Evolutionary conservation across 305 asterid species (phyloP).

Genomic region (Ilex paraguariensis): DNA sequence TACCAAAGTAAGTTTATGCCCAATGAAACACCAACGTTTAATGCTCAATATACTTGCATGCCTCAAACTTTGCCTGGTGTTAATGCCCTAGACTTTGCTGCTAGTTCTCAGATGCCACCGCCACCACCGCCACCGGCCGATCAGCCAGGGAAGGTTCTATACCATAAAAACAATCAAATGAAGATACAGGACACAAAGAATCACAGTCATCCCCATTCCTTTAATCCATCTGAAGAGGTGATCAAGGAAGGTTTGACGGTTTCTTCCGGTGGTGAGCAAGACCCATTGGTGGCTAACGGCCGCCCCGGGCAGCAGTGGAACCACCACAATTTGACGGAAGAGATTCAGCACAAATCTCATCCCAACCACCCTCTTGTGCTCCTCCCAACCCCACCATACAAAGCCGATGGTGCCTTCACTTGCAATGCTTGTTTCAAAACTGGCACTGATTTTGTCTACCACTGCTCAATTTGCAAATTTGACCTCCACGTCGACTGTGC

Average conservation of each 20-base stretch:
- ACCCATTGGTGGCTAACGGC: conserved; percentile 34
- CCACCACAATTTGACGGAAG: conserved; percentile 46
- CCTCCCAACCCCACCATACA: conserved; percentile 40
- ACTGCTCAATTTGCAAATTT: conserved; percentile 40
- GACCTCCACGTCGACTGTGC: conserved; percentile 56
- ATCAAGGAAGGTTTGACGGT: conserved; percentile 22
- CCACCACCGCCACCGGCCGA: background rate
- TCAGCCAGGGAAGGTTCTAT: conserved; percentile 13
- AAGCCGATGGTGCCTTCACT: conserved; percentile 32
- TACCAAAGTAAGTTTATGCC: background rate
- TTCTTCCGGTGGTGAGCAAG: conserved; percentile 59
- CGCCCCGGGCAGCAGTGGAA: conserved; percentile 49
- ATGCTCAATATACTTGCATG: too few species aligned
- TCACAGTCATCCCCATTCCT: conserved; percentile 57
- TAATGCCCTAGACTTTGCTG: too few species aligned
- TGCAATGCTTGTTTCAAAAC: conserved; percentile 58
- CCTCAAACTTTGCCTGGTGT: too few species aligned
- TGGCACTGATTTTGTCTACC: conserved; percentile 48
- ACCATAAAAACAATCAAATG: conserved; percentile 8
- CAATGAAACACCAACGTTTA: too few species aligned
- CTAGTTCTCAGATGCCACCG: too few species aligned
- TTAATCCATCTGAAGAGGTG: conserved; percentile 24
- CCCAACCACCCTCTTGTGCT: conserved; percentile 54
- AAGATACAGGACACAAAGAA: conserved; percentile 35
- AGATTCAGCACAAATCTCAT: conserved; percentile 50